Conservation (phyloP, 352 stramenopile genomes). For the Phytophthora brassicae region DNA sequence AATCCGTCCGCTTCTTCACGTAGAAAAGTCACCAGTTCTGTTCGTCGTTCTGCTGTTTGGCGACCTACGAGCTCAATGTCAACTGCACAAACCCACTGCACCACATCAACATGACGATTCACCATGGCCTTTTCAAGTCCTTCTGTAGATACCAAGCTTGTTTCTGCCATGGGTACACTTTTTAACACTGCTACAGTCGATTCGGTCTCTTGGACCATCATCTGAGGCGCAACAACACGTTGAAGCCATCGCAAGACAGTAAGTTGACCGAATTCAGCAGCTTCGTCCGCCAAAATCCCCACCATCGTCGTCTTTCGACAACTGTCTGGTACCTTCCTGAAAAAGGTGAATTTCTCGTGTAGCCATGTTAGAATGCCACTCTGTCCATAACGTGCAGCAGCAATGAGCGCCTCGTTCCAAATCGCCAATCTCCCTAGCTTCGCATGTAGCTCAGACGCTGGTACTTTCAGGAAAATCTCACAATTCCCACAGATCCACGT, state of each 20-base stretch:
- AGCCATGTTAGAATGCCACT: slow-evolving; percentile 28
- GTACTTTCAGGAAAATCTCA: slow-evolving; percentile 35
- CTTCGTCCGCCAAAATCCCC: slow-evolving; percentile 25
- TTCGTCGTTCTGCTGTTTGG: slow-evolving; percentile 21
- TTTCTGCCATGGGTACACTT: slow-evolving; percentile 8
- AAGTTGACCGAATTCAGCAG: slow-evolving; percentile 34
- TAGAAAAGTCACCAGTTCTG: slow-evolving; percentile 33
- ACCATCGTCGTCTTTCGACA: slow-evolving; percentile 27
- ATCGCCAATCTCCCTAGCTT: slow-evolving; percentile 29
- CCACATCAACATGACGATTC: slow-evolving; percentile 39
- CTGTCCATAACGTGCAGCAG: slow-evolving; percentile 28
- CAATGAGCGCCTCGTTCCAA: slow-evolving; percentile 32
- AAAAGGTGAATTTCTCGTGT: slow-evolving; percentile 35
- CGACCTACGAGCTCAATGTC: slow-evolving; percentile 27
- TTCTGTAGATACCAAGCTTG: slow-evolving; percentile 34
- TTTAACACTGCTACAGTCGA: background rate
- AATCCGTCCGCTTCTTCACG: slow-evolving; percentile 34
- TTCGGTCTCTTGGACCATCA: slow-evolving; percentile 3
- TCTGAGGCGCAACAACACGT: slow-evolving; percentile 17
- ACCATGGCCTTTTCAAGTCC: slow-evolving; percentile 30
- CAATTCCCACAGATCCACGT: slow-evolving; percentile 42
- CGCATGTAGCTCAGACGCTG: slow-evolving; percentile 25
- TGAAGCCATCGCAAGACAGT: slow-evolving; percentile 38
- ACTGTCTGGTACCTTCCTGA: slow-evolving; percentile 21
- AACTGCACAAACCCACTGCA: slow-evolving; percentile 34